Base-by-base conservation (phyloP, 192 early-diverging fungal species). In the Martensiomyces pterosporus region DNA sequence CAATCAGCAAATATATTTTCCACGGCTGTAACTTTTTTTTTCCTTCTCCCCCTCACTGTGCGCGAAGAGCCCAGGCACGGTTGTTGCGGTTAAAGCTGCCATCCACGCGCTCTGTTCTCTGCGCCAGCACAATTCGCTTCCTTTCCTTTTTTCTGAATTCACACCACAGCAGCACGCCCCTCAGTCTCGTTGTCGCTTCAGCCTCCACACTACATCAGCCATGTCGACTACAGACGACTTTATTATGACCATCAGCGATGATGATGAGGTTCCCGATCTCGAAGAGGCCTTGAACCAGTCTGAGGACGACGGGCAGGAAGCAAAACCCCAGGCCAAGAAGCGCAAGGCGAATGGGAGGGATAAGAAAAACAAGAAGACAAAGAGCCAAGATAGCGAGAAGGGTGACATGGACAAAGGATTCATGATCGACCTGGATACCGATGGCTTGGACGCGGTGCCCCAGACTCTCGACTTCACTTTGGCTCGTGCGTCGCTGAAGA, bases 391-490 rank as follows among this genome's bases (percentile, higher is more conserved):
- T n/a, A 60, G 23, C 43, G 47, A 47, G 36, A 47, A 52, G 33
- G 65, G 67, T 10, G 83, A 82, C 17, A 76, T 91, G 35, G 83
- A 89, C 47, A 74, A 80, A 9, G 82, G 68, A 15, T 95, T 95
- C 48, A 78, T 82, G 4, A 86, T 95, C 43, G 85, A 87, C 47
- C 57, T 86, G 22, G 88, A 90, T 23, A 82, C 85, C 39, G 87
- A 84, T 39, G 77, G 74, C 15, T 48, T 72, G 37, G 68, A 80
- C 49, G 55, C 77, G 10, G 61, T 71, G n/a, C 73, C 69, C 7
- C 76, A 88, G 56, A 74, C 81, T 4, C 86, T 89, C 79, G 91
- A 95, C 56, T 93, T 95, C 49, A 80, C 80, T 9, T 76, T 79
- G 37, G 91, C 89, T 18, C 75, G 87, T 43, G 85, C 80, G 3